A percentile compares a stretch with the other conserved stretches of the same genome.
Conservation (phyloP, 225 moss, liverwort and hornwort species). For the Polytrichum commune region DNA sequence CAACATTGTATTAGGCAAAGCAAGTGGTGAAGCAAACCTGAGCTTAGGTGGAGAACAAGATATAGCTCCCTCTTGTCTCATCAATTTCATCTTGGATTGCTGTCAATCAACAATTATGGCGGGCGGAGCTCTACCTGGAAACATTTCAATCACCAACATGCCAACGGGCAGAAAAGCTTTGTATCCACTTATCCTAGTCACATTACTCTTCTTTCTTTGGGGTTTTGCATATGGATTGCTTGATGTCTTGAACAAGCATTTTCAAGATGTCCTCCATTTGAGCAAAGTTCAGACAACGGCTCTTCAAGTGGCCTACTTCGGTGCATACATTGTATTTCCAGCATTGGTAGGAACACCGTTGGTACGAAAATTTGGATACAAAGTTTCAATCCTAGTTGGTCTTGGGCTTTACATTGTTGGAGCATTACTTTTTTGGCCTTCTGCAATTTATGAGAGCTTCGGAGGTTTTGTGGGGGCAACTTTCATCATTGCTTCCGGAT, state of each 20-base stretch:
- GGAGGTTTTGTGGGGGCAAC: slow-evolving; percentile 39
- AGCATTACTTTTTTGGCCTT: slow-evolving; percentile 32
- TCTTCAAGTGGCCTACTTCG: slow-evolving; percentile 49
- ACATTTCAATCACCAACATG: background rate
- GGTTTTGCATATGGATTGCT: slow-evolving; percentile 40
- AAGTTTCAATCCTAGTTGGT: slow-evolving; percentile 32
- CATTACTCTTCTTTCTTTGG: slow-evolving; percentile 39
- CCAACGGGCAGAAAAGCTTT: slow-evolving; percentile 24
- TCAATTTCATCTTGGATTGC: background rate
- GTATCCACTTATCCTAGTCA: slow-evolving; percentile 26
- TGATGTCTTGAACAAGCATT: slow-evolving; percentile 41
- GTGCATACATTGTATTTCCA: slow-evolving; percentile 36
- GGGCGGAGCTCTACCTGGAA: slow-evolving; percentile 13
- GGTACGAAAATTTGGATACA: slow-evolving; percentile 34
- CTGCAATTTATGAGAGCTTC: slow-evolving; percentile 26
- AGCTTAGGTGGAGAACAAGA: too few relatives aligned
- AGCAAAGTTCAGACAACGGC: slow-evolving; percentile 18
- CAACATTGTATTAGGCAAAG: too few relatives aligned
- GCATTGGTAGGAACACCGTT: slow-evolving; percentile 16
- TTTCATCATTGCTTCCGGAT: slow-evolving; percentile 32
- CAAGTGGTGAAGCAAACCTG: too few relatives aligned
- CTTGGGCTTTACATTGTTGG: slow-evolving; percentile 24
- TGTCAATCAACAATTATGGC: slow-evolving; percentile 15
- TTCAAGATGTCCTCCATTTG: slow-evolving; percentile 21
- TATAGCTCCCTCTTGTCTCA: too few relatives aligned